Evolutionary conservation across 305 asterid species (phyloP), one percentile per base, ranked within the genome.

Genomic region (Fraxinus sp.): DNA sequence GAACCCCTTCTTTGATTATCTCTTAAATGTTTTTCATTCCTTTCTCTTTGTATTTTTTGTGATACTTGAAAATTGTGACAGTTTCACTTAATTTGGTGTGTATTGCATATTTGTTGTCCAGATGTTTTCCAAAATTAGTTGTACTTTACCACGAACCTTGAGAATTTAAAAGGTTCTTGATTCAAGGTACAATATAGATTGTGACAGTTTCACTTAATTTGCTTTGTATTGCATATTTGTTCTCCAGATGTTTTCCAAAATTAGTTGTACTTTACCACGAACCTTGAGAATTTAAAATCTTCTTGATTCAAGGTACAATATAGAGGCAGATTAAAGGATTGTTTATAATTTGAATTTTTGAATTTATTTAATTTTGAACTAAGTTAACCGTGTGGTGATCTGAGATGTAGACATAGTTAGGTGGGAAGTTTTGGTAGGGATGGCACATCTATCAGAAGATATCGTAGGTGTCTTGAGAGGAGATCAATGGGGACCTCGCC

Each of bases 1-100:
- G 99, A 96, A 88, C 99, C 98, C 66, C 92, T 96, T 83, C 86
- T 96, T 82, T 96, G 87, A 93, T 86, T 75, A 22, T 35, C 57
- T 49, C 36, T n/a, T 18, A 5, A 3, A 74, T 14, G 39, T 73
- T 13, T 85, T 75, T 30, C n/a, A 41, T 71, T 57, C 71, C 32
- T 20, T 39, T 71, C 79, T 10, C 43, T 72, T 26, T 35, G 13
- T 30, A 4, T 68, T 7, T 39, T 80, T 28, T 24, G 43, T 20
- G 80, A 77, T 18, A 10, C 18, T 28, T 11, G 71, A 77, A 68
- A 68, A 4, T 68, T 68, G 18, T 3, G 36, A 68, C 37, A 11
- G 20, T 49, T 49, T 43, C 3, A 33, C 6, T 33, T 35, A 35
- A 35, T 41, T 66, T 7, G 4, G 9, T 66, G 26, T 46, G 5